These are phyloP conservation scores for Fusarium bulbicola DNA, from an alignment of 2,329 filamentous ascomycete genomes.

Conservation along the genomic window DNA sequence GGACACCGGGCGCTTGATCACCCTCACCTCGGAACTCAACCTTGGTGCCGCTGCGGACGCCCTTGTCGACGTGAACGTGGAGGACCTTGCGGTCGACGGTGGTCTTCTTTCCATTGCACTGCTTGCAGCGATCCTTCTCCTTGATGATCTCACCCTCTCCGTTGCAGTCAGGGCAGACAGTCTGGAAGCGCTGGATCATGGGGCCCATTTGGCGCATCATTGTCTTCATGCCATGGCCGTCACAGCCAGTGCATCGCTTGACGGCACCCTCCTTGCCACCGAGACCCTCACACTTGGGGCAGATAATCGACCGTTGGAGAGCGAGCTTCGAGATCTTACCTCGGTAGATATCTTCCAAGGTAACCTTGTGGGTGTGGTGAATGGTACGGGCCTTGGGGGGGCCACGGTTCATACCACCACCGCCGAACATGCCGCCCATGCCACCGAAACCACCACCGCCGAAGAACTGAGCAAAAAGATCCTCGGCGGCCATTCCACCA, in stretches of 20 bases:
- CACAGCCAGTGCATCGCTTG: slow-evolving; percentile 88
- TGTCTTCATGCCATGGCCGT: slow-evolving; percentile 97
- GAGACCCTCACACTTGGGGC: slow-evolving; percentile 90
- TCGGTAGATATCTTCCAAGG: slow-evolving; percentile 96
- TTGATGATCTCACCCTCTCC: slow-evolving; percentile 97
- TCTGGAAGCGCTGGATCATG: slow-evolving; percentile 99
- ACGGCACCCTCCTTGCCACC: slow-evolving; percentile 99
- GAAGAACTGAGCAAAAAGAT: slow-evolving; percentile 97
- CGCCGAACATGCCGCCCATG: slow-evolving; percentile 80
- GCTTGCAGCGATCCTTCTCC: slow-evolving; percentile 98
- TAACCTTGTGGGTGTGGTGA: slow-evolving; percentile 98
- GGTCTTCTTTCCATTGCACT: slow-evolving; percentile 97
- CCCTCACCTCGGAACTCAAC: slow-evolving; percentile 97
- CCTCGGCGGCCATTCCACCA: slow-evolving; percentile 92
- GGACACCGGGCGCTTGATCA: slow-evolving; percentile 91
- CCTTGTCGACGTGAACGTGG: slow-evolving; percentile 96
- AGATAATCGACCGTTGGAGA: slow-evolving; percentile 96
- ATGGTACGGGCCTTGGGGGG: slow-evolving; percentile 93
- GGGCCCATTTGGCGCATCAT: slow-evolving; percentile 99
- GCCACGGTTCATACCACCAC: slow-evolving; percentile 73
- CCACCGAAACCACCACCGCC: slow-evolving; percentile 67
- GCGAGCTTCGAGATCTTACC: slow-evolving; percentile 98
- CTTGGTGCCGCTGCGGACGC: slow-evolving; percentile 92
- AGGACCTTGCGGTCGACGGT: slow-evolving; percentile 97
- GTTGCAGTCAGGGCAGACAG: slow-evolving; percentile 96